phyloP scores from a whole-genome alignment of 495 filamentous ascomycete species.

The Podospora sp. region DNA sequence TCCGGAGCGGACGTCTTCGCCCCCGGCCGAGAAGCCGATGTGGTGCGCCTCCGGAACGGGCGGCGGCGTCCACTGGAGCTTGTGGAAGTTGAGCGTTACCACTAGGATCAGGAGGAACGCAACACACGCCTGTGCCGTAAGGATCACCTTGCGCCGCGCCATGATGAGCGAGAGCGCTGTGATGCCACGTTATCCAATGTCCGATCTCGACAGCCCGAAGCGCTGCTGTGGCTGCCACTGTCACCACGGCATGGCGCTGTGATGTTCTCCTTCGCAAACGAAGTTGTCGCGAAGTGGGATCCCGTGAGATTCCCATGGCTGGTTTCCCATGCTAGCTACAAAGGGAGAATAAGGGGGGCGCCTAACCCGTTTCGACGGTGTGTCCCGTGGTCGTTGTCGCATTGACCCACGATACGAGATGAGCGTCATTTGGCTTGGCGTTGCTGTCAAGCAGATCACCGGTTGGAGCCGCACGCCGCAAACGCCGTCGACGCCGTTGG shows the following conservation, averaged over 20 bases:
- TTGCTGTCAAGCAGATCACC: not conserved
- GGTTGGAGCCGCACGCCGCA: not conserved
- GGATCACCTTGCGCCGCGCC: not conserved
- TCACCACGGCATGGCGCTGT: not conserved
- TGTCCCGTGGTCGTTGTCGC: not conserved
- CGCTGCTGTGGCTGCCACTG: not conserved
- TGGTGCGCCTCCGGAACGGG: constrained; percentile 1
- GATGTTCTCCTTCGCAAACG: not conserved
- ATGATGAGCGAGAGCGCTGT: not conserved
- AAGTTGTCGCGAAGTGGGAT: too few relatives aligned
- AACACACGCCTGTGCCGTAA: not conserved
- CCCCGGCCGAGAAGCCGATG: constrained; percentile 5
- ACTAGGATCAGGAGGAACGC: not conserved
- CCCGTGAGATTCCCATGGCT: too few relatives aligned
- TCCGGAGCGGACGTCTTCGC: not conserved
- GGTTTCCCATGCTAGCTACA: not conserved
- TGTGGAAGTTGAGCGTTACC: not conserved
- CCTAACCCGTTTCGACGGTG: not conserved
- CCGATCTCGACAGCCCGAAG: too few relatives aligned
- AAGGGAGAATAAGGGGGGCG: not conserved
- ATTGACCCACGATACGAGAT: not conserved
- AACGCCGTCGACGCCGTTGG: not conserved
- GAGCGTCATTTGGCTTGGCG: not conserved
- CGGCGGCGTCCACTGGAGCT: not conserved
- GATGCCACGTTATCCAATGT: not conserved